Evolutionary conservation across 768 basidiomycete species (phyloP).

Genomic region (Pisolithus sp.): DNA sequence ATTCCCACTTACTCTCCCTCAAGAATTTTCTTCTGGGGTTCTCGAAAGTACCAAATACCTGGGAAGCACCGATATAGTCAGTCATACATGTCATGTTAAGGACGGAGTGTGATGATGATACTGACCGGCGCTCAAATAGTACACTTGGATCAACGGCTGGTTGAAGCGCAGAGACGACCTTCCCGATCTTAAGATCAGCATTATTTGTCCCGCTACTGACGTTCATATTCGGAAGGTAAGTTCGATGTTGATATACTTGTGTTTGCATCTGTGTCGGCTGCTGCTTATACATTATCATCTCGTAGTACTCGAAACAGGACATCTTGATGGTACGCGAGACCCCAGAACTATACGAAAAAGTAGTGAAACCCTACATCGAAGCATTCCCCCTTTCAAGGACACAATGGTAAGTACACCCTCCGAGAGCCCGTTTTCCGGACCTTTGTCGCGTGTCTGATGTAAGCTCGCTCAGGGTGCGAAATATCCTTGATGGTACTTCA

Average conservation of each 20-base stretch:
- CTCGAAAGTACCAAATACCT: slow-evolving; percentile 43
- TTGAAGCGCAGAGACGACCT: slow-evolving; percentile 30
- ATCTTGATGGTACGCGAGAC: slow-evolving; percentile 77
- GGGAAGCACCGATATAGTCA: slow-evolving; percentile 63
- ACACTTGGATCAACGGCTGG: slow-evolving; percentile 78
- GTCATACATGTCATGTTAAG: slow-evolving; percentile 11
- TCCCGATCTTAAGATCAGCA: slow-evolving; percentile 76
- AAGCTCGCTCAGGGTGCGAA: slow-evolving; percentile 61
- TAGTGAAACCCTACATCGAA: slow-evolving; percentile 76
- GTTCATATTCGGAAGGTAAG: slow-evolving; percentile 78
- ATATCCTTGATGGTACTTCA: slow-evolving; percentile 70
- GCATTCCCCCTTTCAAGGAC: slow-evolving; percentile 72
- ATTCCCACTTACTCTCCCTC: slow-evolving; percentile 39
- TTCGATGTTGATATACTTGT: neutral
- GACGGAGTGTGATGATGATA: slow-evolving; percentile 5
- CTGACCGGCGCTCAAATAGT: slow-evolving; percentile 41
- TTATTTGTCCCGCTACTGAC: slow-evolving; percentile 86
- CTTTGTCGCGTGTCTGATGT: neutral
- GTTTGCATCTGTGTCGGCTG: neutral
- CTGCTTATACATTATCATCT: neutral
- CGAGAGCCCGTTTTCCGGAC: neutral
- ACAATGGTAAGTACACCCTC: slow-evolving; percentile 53
- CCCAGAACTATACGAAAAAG: slow-evolving; percentile 57
- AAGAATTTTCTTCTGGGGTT: slow-evolving; percentile 31
- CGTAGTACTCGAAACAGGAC: slow-evolving; percentile 71